Evolutionary conservation across 768 basidiomycete species (phyloP).

Genomic region (Harrya chromipes): DNA sequence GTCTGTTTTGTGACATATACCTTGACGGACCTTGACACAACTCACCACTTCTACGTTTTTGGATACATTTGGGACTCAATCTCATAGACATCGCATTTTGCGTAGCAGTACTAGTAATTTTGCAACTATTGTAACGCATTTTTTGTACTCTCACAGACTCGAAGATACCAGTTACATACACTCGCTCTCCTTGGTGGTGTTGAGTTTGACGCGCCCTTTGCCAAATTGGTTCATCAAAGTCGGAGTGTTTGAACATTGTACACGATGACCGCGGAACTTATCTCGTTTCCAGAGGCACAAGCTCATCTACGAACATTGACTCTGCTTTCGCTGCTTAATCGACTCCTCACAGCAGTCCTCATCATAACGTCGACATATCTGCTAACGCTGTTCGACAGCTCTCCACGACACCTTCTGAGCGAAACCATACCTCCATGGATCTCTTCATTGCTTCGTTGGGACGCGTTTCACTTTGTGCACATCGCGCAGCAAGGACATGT

Average conservation of each 20-base stretch:
- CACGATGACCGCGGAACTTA: not conserved
- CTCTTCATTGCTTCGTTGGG: conserved; percentile 71
- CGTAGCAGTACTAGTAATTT: no score
- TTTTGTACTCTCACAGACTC: not conserved
- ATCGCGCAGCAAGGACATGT: conserved; percentile 57
- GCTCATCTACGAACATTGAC: conserved; percentile 21
- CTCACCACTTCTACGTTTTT: not conserved
- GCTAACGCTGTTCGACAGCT: conserved; percentile 27
- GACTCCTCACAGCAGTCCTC: conserved; percentile 19
- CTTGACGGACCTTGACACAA: not conserved
- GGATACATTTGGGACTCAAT: not conserved
- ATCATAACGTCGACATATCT: conserved; percentile 17
- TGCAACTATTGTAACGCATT: not conserved
- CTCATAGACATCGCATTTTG: not conserved
- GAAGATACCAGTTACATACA: no score
- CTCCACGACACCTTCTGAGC: conserved; percentile 22
- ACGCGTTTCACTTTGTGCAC: conserved; percentile 74
- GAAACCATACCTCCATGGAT: conserved; percentile 14
- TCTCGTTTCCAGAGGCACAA: not conserved
- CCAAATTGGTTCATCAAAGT: no score
- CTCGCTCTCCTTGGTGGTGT: no score
- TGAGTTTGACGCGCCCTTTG: no score
- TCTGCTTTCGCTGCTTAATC: conserved; percentile 21
- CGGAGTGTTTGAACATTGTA: no score
- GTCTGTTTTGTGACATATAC: conserved; percentile 4